Evolutionary conservation across 2,329 filamentous ascomycete species (phyloP), one percentile per base, ranked within the genome.

Genomic region (Paecilomyces niveus): DNA sequence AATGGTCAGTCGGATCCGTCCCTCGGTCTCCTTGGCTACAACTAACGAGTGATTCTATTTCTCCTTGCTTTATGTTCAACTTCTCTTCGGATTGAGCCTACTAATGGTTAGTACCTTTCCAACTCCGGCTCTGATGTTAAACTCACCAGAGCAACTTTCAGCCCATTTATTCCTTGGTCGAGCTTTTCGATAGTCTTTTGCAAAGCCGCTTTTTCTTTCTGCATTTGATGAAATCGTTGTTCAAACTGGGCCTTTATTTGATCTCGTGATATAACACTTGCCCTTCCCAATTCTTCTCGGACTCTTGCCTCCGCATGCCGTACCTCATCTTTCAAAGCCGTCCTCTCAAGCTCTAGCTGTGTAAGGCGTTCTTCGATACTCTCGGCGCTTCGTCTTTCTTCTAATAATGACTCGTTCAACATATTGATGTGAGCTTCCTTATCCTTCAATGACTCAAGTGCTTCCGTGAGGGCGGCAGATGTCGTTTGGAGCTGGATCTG

Each of bases 271-370:
- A 63, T 56, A 15, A 65, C 54, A 55, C 67, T 67, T 50, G 72
- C 73, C 62, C 70, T 64, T 21, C 63, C 65, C 57, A 72, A 31
- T 59, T 74, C 70, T 35, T 71, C 65, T 21, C 68, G 66, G 11
- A 72, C 57, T n/a, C 58, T 68, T 15, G 58, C 58, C 52, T 73
- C 70, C 8, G 62, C 61, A 0, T 58, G 39, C 13, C 59, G 55
- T 2, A 65, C 51, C 22, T 68, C 63, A n/a, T 67, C 60, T 32
- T 62, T 58, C 53, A 72, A 53, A 1, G 57, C 56, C 1, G 35
- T 32, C 8, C 63, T 66, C 54, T 75, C 66, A 2, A 45, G 58
- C 53, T 68, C 65, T 3, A 70, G 55, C 5, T 55, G 29, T 45
- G 26, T 24, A 22, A 26, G 13, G 56, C 0, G 58, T 35, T 10